Percentiles rank a stretch among this genome's conserved stretches.
These are phyloP conservation scores for Moniliella sp. DNA, from an alignment of 1,284 basidiomycete genomes.

Conservation along the genomic window DNA sequence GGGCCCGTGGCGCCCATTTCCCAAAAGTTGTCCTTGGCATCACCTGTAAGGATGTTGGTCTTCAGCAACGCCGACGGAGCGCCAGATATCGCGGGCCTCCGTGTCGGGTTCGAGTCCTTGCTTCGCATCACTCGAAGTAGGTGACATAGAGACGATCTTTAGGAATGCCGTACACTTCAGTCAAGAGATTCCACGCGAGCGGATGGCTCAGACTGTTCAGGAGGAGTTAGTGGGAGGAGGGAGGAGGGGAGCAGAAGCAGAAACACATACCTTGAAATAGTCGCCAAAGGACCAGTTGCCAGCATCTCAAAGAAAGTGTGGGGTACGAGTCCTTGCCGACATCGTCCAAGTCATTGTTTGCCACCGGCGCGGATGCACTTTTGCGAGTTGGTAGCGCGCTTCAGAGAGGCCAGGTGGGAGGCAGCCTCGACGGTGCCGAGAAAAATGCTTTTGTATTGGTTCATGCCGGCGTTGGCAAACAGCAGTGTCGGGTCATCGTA, in stretches of 20 bases:
- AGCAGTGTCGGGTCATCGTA: slow-evolving; percentile 75
- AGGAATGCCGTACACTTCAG: slow-evolving; percentile 63
- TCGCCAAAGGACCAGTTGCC: slow-evolving; percentile 97
- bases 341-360: slow-evolving; percentile 96
- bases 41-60: slow-evolving; percentile 74
- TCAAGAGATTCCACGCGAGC: slow-evolving; percentile 85
- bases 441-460: slow-evolving; percentile 46
- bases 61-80: slow-evolving; percentile 61
- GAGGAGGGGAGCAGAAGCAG: no score
- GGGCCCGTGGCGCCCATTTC: slow-evolving; percentile 97
- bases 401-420: slow-evolving; percentile 65
- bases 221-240: no score
- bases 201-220: slow-evolving; percentile 76
- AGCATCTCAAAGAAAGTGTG: slow-evolving; percentile 99
- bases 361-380: slow-evolving; percentile 95
- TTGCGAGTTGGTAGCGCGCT: slow-evolving; percentile 81
- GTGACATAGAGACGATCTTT: slow-evolving; percentile 84
- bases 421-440: slow-evolving; percentile 83
- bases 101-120: slow-evolving; percentile 69
- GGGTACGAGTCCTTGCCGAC: slow-evolving; percentile 87
- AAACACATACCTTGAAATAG: slow-evolving; percentile 99
- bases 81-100: slow-evolving; percentile 64
- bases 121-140: slow-evolving; percentile 75
- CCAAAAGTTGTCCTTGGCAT: slow-evolving; percentile 97
- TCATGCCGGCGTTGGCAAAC: slow-evolving; percentile 65